phyloP scores from a whole-genome alignment of 106 monocot species.

The Cymbidium sinense region DNA sequence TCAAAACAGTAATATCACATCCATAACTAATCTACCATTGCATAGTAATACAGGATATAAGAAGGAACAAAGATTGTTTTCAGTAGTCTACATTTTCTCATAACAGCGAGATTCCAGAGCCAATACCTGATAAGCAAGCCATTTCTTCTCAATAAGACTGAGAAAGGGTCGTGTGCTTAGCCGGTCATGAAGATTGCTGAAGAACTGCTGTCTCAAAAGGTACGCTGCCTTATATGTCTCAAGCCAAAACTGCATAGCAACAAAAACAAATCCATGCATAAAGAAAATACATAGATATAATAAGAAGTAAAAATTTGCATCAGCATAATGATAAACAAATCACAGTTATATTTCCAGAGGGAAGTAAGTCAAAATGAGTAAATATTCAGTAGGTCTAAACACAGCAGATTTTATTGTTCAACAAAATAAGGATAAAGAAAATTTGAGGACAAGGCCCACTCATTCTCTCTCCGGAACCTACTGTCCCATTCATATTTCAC shows the following conservation, averaged over 20 bases:
- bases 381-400: not conserved
- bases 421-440: not conserved
- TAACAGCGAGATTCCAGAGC: not conserved
- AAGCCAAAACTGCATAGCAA: slow-evolving; percentile 73
- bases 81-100: not conserved
- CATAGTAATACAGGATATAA: not conserved
- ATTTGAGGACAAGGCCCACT: not conserved
- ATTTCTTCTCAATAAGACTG: too few species aligned
- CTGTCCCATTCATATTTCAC: not conserved
- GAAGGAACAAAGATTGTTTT: not conserved
- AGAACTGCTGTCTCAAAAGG: slow-evolving; percentile 88
- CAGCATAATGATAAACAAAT: not conserved
- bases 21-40: not conserved
- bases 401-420: not conserved
- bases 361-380: not conserved
- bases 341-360: not conserved
- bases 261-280: slow-evolving; percentile 5
- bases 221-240: slow-evolving; percentile 99
- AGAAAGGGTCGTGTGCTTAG: too few species aligned
- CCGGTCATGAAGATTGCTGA: too few species aligned
- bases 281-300: not conserved
- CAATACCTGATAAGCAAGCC: slow-evolving; percentile 94
- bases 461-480: not conserved
- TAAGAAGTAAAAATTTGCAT: not conserved
- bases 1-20: not conserved